Conservation (phyloP, 306 rosid species). For the Vachellia pachyceras region DNA sequence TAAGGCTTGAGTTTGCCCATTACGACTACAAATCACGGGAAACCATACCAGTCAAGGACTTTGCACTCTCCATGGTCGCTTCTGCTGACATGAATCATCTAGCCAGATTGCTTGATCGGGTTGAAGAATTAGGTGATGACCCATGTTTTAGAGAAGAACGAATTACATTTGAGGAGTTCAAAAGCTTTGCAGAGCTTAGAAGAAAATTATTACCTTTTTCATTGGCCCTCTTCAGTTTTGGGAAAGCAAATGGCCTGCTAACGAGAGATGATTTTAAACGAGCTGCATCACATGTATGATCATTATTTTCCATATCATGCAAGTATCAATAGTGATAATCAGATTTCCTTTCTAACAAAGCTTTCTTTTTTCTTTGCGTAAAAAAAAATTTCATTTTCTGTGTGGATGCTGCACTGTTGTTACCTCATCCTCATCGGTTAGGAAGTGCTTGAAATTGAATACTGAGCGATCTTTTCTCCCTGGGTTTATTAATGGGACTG, state of each 20-base stretch:
- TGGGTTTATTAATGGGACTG: conserved; percentile 13
- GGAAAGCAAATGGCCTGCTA: conserved; percentile 75
- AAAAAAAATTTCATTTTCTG: not conserved
- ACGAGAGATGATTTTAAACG: conserved; percentile 74
- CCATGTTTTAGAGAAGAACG: conserved; percentile 56
- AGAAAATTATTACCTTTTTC: conserved; percentile 71
- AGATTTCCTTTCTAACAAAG: not conserved
- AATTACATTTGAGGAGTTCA: conserved; percentile 83
- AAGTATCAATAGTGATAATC: conserved; percentile 15
- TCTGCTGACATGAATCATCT: conserved; percentile 72
- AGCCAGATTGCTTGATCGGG: conserved; percentile 69
- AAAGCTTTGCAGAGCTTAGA: conserved; percentile 74
- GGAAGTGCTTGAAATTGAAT: not conserved
- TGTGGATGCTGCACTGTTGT: not conserved
- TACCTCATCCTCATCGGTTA: not conserved
- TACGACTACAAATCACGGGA: conserved; percentile 76
- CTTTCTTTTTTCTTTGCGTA: not conserved
- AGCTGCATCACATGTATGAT: conserved; percentile 80
- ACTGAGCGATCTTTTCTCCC: not conserved
- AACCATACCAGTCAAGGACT: conserved; percentile 82
- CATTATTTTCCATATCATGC: conserved; percentile 26
- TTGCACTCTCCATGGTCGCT: conserved; percentile 93
- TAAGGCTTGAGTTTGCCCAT: conserved; percentile 81
- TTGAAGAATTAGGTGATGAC: conserved; percentile 52
- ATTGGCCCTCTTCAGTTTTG: conserved; percentile 83